Evolutionary conservation across 2,329 filamentous ascomycete genomes (phyloP).

Genomic region (Periconia macrospinosa): DNA sequence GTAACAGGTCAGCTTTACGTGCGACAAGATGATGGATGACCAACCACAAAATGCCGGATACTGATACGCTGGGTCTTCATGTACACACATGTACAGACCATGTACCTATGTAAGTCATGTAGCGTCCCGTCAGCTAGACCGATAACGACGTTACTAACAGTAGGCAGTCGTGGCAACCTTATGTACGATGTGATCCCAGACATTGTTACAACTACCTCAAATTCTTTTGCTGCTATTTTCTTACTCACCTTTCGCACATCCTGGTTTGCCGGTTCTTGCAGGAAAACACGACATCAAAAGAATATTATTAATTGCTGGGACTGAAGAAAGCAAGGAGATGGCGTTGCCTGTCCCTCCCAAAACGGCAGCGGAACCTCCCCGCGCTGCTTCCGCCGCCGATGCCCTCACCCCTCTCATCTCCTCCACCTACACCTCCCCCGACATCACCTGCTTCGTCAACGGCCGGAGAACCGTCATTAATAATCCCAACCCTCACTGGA

Average conservation of each 20-base stretch:
- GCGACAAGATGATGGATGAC: too few species aligned
- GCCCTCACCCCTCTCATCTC: conserved; percentile 68
- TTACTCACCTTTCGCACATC: neutral
- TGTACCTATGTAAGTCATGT: too few species aligned
- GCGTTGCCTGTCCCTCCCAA: conserved; percentile 32
- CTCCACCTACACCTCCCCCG: conserved; percentile 73
- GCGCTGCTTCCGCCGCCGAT: conserved; percentile 30
- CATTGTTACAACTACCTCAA: neutral
- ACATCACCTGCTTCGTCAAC: conserved; percentile 84
- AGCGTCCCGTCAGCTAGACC: neutral
- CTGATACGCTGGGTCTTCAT: too few species aligned
- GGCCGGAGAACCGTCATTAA: conserved; percentile 83
- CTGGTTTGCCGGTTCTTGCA: neutral
- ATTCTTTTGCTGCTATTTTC: neutral
- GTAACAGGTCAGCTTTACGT: too few species aligned
- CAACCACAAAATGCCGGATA: too few species aligned
- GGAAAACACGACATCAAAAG: too few species aligned
- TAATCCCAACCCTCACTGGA: conserved; percentile 85
- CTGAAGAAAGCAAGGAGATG: conserved; percentile 15
- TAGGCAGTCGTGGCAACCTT: neutral
- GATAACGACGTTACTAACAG: neutral
- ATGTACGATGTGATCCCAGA: neutral
- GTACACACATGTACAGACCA: too few species aligned
- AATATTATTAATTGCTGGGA: too few species aligned
- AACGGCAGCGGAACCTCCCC: conserved; percentile 31